Evolutionary conservation across 257 asterid species (phyloP).

Genomic region (Osmanthus fragrans): DNA sequence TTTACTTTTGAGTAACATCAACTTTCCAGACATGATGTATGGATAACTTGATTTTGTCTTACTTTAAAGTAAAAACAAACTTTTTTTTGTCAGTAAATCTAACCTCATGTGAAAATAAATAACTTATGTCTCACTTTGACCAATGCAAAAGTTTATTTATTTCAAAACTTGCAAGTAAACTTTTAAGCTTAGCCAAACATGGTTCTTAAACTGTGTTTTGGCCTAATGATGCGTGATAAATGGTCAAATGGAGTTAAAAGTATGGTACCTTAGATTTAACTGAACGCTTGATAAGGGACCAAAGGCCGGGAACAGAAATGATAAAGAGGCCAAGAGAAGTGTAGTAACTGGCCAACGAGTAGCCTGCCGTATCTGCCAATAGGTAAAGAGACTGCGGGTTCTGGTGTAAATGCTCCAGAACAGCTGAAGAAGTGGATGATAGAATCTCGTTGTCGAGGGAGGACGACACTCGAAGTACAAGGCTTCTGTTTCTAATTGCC

Average conservation of each 20-base stretch:
- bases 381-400: conserved; percentile 49
- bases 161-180: not conserved
- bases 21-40: not conserved
- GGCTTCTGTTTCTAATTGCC: conserved; percentile 30
- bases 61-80: not conserved
- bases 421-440: conserved; percentile 32
- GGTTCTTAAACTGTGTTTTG: not conserved
- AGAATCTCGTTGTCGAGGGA: conserved; percentile 30
- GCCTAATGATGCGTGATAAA: not conserved
- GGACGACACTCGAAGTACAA: conserved; percentile 33
- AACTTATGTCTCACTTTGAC: not conserved
- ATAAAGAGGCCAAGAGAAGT: conserved; percentile 92
- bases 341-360: conserved; percentile 91
- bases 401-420: conserved; percentile 46
- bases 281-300: conserved; percentile 98
- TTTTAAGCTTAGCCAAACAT: not conserved
- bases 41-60: not conserved
- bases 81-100: not conserved
- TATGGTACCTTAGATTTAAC: conserved; percentile 82
- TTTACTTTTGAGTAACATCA: not conserved
- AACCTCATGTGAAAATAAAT: not conserved
- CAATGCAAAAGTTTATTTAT: not conserved
- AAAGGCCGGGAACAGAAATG: conserved; percentile 94
- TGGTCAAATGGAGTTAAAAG: not conserved
- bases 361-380: conserved; percentile 64